phyloP scores from a whole-genome alignment of 208 protist genomes.

The Acanthamoeba healyi region DNA sequence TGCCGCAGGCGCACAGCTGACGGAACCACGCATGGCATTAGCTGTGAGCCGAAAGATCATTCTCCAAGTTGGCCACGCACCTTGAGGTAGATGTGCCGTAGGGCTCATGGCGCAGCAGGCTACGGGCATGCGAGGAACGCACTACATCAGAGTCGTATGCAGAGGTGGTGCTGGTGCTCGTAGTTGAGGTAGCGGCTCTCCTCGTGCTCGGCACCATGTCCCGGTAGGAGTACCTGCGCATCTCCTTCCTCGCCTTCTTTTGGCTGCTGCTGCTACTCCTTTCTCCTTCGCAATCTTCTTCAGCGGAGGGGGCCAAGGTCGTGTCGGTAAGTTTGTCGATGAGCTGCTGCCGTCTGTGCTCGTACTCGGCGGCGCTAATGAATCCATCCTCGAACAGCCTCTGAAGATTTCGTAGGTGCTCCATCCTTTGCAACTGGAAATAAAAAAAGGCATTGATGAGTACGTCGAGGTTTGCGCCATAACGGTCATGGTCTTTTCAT shows the following conservation, averaged over 20 bases:
- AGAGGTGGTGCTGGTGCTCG: no score
- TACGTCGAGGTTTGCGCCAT: no score
- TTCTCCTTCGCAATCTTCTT: neutral
- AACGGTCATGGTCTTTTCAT: no score
- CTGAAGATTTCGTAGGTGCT: conserved; percentile 1
- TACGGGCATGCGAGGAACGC: neutral
- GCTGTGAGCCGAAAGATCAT: no score
- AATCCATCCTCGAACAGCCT: conserved; percentile 8
- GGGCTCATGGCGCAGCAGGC: neutral
- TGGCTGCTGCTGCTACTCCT: neutral
- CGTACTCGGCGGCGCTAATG: conserved; percentile 18
- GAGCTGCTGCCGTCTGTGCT: neutral
- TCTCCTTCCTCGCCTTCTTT: neutral
- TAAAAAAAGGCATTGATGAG: no score
- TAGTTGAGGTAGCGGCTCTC: neutral
- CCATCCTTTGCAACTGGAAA: no score
- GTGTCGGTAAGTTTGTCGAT: conserved; percentile 62
- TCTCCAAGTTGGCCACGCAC: no score
- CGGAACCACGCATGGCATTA: no score
- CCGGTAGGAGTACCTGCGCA: neutral
- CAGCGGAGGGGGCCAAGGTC: neutral
- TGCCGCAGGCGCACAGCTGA: no score
- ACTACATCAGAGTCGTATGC: neutral
- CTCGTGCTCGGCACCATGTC: neutral
- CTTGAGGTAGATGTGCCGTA: no score